Conservation (phyloP, 495 filamentous ascomycete species). For the Corynascus novoguineensis region DNA sequence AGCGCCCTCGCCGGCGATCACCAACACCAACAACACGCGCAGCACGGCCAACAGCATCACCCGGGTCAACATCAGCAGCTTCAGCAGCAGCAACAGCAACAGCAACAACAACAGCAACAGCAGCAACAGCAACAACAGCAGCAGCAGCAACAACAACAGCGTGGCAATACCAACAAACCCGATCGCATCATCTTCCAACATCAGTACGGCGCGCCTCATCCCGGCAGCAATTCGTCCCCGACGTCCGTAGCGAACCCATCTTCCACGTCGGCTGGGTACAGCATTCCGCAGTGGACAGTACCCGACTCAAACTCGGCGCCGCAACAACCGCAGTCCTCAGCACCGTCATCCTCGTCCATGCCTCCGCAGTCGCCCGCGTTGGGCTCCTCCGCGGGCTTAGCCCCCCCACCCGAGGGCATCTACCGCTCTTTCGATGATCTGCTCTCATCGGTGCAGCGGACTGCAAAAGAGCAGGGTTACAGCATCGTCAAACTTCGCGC, state of each 20-base stretch:
- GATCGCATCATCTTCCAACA: constrained; percentile 29
- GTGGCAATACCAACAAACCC: constrained; percentile 20
- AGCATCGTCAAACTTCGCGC: constrained; percentile 47
- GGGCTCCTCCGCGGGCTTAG: constrained; percentile 23
- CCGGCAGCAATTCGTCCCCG: constrained; percentile 31
- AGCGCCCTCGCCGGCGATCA: constrained; percentile 26
- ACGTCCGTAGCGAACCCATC: constrained; percentile 34
- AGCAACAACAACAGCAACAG: too few relatives aligned
- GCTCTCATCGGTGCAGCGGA: constrained; percentile 37
- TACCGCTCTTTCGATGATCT: constrained; percentile 44
- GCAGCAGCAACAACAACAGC: constrained; percentile 24
- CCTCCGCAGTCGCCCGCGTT: constrained; percentile 31
- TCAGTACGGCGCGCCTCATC: constrained; percentile 31
- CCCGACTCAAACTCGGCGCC: constrained; percentile 23
- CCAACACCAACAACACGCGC: constrained; percentile 22
- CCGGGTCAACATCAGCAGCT: constrained; percentile 19
- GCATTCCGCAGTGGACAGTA: constrained; percentile 23
- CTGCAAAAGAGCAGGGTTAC: constrained; percentile 47
- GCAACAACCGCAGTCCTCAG: constrained; percentile 23
- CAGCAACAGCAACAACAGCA: constrained; percentile 20
- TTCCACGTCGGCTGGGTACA: constrained; percentile 25
- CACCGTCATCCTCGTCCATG: constrained; percentile 27
- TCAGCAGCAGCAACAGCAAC: constrained; percentile 26
- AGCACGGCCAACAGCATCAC: constrained; percentile 21
- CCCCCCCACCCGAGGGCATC: constrained; percentile 45